Evolutionary conservation across 345 rosid species (phyloP), one percentile per base, ranked within the genome.

Genomic region (Atalantia buxifolia): DNA sequence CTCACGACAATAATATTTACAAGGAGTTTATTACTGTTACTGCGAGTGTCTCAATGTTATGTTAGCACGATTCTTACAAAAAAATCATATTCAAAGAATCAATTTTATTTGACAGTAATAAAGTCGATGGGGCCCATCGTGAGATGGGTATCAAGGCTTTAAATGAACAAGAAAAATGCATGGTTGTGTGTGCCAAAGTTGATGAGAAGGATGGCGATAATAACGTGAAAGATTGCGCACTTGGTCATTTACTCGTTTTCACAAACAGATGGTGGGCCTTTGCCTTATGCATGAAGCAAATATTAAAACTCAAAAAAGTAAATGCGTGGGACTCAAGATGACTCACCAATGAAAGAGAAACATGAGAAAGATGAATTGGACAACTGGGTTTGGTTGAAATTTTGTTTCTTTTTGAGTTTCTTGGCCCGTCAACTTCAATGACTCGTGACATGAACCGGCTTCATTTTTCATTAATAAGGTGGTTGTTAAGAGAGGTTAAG

Each of bases 401-500:
- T 14, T 59, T n/a, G 50, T 18, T 30, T 31, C 9, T 71, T 57
- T 22, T 57, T 6, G 7, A 9, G 2, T 5, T 72, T 13, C 5
- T 45, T 64, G 38, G 30, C 42, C 45, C 61, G 48, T 63, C 67
- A 28, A 38, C 30, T 2, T 30, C 60, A 45, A 42, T 53, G 57
- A 12, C 57, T 53, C 57, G 28, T n/a, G 71, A 76, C 50, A 22
- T 21, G 27, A 74, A 74, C 10, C 77, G 9, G n/a, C 27, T 27
- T 1, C 24, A 31, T 22, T n/a, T 50, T 36, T 74, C 9, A 25
- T 27, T 1, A 36, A 12, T 19, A 33, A 18, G 30, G 72, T 24
- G 14, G 78, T 66, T 53, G 78, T n/a, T 31, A 18, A 53, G 48
- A 66, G 72, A 53, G 4, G 65, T 66, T 55, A 50, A 35, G 79